Evolutionary conservation across 331 rosid species (phyloP).

Genomic region (Pyracantha coccinea): DNA sequence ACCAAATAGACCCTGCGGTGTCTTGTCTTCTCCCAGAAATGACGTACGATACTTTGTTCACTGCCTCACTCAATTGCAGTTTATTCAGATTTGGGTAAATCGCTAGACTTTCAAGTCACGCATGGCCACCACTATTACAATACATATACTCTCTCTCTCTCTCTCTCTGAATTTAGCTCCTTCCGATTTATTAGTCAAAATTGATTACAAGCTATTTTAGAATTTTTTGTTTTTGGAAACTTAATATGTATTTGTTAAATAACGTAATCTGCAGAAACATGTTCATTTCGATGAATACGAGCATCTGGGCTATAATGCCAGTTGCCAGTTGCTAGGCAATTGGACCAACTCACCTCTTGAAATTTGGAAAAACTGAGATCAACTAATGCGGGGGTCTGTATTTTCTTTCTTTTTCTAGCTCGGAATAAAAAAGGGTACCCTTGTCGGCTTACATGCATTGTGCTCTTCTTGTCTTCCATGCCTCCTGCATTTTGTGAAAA

Average conservation of each 20-base stretch:
- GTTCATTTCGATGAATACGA: too few species aligned
- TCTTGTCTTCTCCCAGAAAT: background rate
- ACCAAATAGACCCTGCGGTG: background rate
- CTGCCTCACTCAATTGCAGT: background rate
- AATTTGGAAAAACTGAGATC: too few species aligned
- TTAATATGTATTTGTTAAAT: too few species aligned
- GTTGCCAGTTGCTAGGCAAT: too few species aligned
- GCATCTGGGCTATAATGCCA: too few species aligned
- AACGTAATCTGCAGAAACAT: too few species aligned
- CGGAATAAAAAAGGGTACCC: background rate
- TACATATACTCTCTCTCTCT: background rate
- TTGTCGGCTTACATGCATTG: background rate
- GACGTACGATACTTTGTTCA: background rate
- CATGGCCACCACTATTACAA: background rate
- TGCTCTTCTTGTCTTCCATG: background rate
- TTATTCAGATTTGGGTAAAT: background rate
- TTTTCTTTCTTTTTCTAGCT: background rate
- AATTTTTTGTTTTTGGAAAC: too few species aligned
- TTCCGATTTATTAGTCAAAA: too few species aligned
- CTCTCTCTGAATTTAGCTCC: too few species aligned
- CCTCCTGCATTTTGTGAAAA: background rate
- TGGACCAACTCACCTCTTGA: too few species aligned
- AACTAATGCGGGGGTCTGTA: too few species aligned
- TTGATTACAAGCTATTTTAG: too few species aligned
- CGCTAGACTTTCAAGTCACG: background rate